Evolutionary conservation across 371 early-diverging fungal genomes (phyloP).

Genomic region (Globomyces sp.): DNA sequence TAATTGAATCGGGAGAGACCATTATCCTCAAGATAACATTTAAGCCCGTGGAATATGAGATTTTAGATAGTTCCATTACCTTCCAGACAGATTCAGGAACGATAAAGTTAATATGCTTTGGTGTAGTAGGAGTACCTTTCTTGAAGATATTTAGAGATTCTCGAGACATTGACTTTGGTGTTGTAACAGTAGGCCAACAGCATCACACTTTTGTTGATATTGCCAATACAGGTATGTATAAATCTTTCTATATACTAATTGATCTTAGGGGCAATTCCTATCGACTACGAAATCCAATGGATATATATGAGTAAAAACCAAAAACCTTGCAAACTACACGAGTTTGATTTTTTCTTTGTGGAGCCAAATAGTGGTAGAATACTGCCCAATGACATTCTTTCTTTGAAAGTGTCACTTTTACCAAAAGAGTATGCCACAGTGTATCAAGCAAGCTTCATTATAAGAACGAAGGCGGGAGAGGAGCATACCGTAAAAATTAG

Average conservation of each 20-base stretch:
- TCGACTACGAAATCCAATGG: slow-evolving; percentile 44
- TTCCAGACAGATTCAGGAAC: slow-evolving; percentile 54
- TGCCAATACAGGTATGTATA: slow-evolving; percentile 46
- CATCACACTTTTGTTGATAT: slow-evolving; percentile 39
- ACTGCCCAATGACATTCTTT: slow-evolving; percentile 28
- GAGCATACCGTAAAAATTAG: slow-evolving; percentile 41
- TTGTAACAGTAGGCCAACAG: slow-evolving; percentile 45
- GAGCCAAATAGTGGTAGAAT: slow-evolving; percentile 45
- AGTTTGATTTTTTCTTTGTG: slow-evolving; percentile 48
- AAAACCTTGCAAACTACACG: slow-evolving; percentile 26
- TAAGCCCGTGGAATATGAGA: slow-evolving; percentile 44
- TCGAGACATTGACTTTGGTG: slow-evolving; percentile 49
- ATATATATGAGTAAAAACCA: slow-evolving; percentile 34
- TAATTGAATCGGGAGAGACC: slow-evolving; percentile 38
- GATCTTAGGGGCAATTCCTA: background rate
- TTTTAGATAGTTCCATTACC: slow-evolving; percentile 35
- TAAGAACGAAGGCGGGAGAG: slow-evolving; percentile 53
- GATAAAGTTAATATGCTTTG: slow-evolving; percentile 49
- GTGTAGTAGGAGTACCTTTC: slow-evolving; percentile 60
- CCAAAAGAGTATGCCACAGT: slow-evolving; percentile 46
- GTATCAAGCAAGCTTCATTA: slow-evolving; percentile 36
- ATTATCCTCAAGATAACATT: slow-evolving; percentile 38
- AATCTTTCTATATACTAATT: background rate
- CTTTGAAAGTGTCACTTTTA: slow-evolving; percentile 29
- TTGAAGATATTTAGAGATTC: slow-evolving; percentile 40